Evolutionary conservation across 1,284 basidiomycete genomes (phyloP).

Genomic region (Sporisorium iseilematis-ciliati): DNA sequence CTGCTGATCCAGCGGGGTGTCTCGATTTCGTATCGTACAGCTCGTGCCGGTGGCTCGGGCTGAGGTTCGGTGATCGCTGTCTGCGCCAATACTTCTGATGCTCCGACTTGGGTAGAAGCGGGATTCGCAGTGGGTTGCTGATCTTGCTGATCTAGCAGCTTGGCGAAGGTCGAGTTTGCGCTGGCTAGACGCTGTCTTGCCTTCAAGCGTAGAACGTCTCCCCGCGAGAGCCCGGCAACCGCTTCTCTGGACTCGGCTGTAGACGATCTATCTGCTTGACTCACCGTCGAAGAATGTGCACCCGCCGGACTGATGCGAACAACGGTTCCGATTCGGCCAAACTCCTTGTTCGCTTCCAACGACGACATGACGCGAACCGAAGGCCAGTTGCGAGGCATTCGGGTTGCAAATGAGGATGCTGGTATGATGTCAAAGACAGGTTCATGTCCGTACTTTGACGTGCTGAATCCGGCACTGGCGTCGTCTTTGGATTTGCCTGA

Average conservation of each 20-base stretch:
- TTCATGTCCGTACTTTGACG: background rate
- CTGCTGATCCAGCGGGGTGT: slow-evolving; percentile 34
- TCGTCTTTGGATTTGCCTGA: slow-evolving; percentile 5
- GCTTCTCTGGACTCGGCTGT: slow-evolving; percentile 9
- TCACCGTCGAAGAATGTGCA: too few relatives aligned
- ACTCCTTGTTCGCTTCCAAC: slow-evolving; percentile 43
- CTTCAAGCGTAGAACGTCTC: slow-evolving; percentile 40
- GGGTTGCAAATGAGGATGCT: slow-evolving; percentile 8
- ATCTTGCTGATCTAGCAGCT: slow-evolving; percentile 6
- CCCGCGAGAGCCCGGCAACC: slow-evolving; percentile 39
- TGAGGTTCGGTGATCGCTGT: background rate
- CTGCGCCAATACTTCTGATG: slow-evolving; percentile 13
- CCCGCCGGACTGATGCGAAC: slow-evolving; percentile 15
- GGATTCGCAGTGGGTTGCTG: background rate
- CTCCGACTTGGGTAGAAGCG: background rate
- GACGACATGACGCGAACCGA: slow-evolving; percentile 42
- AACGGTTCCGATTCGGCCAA: slow-evolving; percentile 35
- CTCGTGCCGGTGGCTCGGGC: background rate
- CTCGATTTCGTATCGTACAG: slow-evolving; percentile 27
- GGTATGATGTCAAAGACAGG: slow-evolving; percentile 44
- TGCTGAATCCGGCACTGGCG: background rate
- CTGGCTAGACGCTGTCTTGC: slow-evolving; percentile 35
- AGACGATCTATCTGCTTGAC: background rate
- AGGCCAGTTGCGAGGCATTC: slow-evolving; percentile 40
- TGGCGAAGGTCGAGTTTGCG: slow-evolving; percentile 20